Percentiles rank a stretch among this genome's conserved stretches.
Evolutionary conservation across 108 stramenopile species (phyloP).

Genomic region (Nitzschia sp.): DNA sequence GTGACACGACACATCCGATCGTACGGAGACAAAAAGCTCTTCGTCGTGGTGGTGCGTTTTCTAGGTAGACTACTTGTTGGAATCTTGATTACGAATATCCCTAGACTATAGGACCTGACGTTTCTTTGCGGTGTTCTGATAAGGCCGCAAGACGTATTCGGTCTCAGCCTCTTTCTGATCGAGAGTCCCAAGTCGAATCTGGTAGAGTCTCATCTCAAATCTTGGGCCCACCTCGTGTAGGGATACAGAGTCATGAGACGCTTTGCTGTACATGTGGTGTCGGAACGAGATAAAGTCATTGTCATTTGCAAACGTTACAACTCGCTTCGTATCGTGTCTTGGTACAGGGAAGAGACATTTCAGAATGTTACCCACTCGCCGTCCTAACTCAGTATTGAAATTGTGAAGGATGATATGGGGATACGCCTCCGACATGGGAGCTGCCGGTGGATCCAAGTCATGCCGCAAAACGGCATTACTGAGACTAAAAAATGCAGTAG

Average conservation of each 20-base stretch:
- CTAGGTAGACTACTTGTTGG: too few species aligned
- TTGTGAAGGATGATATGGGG: conserved; percentile 93
- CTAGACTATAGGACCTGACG: conserved; percentile 76
- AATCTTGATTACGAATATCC: too few species aligned
- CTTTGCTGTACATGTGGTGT: conserved; percentile 96
- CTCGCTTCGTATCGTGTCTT: conserved; percentile 84
- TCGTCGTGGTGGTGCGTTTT: too few species aligned
- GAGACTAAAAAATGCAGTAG: conserved; percentile 96
- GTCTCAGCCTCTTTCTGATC: conserved; percentile 96
- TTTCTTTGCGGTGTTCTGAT: conserved; percentile 96
- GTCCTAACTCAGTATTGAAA: conserved; percentile 83
- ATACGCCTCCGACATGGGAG: conserved; percentile 95
- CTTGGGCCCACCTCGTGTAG: conserved; percentile 97
- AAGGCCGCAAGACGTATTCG: conserved; percentile 97
- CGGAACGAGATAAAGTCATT: conserved; percentile 97
- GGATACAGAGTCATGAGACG: conserved; percentile 76
- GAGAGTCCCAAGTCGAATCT: conserved; percentile 93
- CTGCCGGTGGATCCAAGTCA: conserved; percentile 93
- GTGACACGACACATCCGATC: too few species aligned
- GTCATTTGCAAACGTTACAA: conserved; percentile 94
- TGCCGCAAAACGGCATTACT: conserved; percentile 91
- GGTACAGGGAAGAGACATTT: conserved; percentile 97
- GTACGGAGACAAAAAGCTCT: too few species aligned
- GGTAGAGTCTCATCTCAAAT: conserved; percentile 97
- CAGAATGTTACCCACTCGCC: conserved; percentile 90